These are phyloP conservation scores for Didymella pinodella DNA, from an alignment of 2,329 filamentous ascomycete species.

Conservation along the genomic window DNA sequence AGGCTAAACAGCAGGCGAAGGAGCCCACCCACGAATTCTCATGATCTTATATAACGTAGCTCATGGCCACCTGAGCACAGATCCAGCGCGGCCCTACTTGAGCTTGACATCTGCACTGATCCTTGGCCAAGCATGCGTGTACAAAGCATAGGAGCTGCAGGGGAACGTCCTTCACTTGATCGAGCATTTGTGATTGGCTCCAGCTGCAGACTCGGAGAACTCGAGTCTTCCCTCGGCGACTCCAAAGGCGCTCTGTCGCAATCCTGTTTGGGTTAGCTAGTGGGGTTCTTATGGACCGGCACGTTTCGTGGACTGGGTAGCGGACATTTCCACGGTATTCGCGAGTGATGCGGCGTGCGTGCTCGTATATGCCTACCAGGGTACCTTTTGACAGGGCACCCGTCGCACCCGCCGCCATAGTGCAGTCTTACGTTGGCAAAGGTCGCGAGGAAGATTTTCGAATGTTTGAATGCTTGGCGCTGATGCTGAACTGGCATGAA, in stretches of 20 bases:
- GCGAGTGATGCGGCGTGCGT: neutral
- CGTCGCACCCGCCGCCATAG: neutral
- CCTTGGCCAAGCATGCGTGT: neutral
- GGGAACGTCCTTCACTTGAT: neutral
- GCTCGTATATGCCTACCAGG: neutral
- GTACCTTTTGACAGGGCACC: neutral
- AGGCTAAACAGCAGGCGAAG: neutral
- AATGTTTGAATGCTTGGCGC: neutral
- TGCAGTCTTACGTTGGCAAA: no score
- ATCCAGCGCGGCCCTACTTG: constrained; percentile 7
- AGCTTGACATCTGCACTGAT: neutral
- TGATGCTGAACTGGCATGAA: neutral
- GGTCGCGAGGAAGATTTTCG: neutral
- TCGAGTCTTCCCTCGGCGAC: neutral
- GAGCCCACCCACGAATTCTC: neutral
- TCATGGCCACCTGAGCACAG: neutral
- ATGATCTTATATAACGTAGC: constrained; percentile 2
- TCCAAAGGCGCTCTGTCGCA: constrained; percentile 4
- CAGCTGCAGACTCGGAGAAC: constrained; percentile 1
- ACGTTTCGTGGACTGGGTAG: neutral
- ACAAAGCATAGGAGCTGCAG: neutral
- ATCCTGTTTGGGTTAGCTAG: constrained; percentile 7
- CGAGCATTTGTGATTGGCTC: constrained; percentile 3
- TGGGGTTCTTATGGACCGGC: constrained; percentile 1
- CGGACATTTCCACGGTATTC: neutral